Percentiles rank a stretch among this genome's conserved stretches.
phyloP scores from a whole-genome alignment of 2,329 filamentous ascomycete species.

The Aspergillus niger region DNA sequence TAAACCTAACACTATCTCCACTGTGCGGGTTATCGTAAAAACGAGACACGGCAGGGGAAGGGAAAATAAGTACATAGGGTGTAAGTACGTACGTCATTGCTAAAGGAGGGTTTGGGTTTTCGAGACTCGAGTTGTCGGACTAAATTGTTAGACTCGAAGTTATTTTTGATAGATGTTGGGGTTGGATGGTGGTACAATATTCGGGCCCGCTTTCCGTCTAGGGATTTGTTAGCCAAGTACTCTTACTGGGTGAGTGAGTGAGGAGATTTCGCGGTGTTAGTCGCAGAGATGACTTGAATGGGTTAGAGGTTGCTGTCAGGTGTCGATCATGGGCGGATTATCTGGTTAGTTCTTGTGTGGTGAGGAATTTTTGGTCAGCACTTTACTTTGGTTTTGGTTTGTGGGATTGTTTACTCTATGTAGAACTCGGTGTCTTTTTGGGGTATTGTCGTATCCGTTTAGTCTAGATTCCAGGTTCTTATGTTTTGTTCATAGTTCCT shows the following conservation, averaged over 20 bases:
- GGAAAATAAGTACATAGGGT: no score
- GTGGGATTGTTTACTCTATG: background rate
- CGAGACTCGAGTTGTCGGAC: background rate
- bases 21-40: background rate
- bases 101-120: background rate
- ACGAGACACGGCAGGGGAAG: background rate
- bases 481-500: no score
- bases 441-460: no score
- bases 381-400: background rate
- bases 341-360: background rate
- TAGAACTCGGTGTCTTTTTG: no score
- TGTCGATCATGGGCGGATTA: background rate
- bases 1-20: background rate
- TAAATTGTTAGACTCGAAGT: background rate
- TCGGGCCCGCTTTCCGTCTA: background rate
- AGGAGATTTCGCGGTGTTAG: background rate
- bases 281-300: background rate
- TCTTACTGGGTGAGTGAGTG: no score
- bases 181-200: background rate
- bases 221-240: background rate
- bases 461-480: no score
- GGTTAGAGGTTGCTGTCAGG: background rate
- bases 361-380: background rate
- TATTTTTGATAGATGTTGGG: background rate
- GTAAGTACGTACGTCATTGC: background rate